Evolutionary conservation across 495 filamentous ascomycete genomes (phyloP).

Genomic region (Lepraria neglecta): DNA sequence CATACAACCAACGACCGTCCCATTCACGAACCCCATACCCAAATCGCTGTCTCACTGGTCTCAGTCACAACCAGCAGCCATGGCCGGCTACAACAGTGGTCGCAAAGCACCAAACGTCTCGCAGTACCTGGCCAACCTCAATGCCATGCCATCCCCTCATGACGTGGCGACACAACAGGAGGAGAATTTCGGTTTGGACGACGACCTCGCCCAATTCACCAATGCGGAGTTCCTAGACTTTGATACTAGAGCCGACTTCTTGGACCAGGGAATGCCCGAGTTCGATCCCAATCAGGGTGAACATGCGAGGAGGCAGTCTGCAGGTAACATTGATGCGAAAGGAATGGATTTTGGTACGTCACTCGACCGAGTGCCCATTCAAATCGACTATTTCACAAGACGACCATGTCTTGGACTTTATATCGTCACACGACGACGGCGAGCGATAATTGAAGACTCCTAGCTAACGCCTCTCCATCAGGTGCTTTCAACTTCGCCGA

Average conservation of each 20-base stretch:
- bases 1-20: neutral
- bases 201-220: constrained; percentile 83
- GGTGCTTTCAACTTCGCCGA: constrained; percentile 17
- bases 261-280: neutral
- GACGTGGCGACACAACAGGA: constrained; percentile 54
- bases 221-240: constrained; percentile 93
- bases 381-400: neutral
- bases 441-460: neutral
- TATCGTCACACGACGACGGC: neutral
- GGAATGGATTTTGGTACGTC: constrained; percentile 23
- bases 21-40: neutral
- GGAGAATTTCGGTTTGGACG: constrained; percentile 57
- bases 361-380: neutral
- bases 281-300: constrained; percentile 5
- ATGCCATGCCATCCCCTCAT: constrained; percentile 63
- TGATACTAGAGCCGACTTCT: constrained; percentile 45
- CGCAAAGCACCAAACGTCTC: constrained; percentile 77
- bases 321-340: constrained; percentile 6
- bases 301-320: constrained; percentile 11
- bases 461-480: constrained; percentile 2
- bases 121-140: constrained; percentile 81
- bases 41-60: neutral
- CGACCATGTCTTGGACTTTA: neutral
- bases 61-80: constrained; percentile 30
- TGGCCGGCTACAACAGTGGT: constrained; percentile 60